Evolutionary conservation across 108 stramenopile species (phyloP).

Genomic region (Skeletonema grethae): DNA sequence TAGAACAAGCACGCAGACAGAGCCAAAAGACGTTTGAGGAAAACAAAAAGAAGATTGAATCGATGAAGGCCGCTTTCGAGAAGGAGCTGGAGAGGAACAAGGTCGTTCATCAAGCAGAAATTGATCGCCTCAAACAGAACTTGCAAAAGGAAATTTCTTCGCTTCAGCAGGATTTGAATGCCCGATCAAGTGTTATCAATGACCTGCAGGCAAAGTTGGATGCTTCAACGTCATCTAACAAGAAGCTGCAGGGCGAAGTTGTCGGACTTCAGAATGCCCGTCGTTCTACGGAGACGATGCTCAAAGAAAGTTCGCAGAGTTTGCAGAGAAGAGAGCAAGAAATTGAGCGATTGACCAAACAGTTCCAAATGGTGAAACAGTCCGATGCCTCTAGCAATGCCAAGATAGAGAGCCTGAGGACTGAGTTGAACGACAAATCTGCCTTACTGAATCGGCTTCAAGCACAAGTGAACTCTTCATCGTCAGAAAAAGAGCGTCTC

Average conservation of each 20-base stretch:
- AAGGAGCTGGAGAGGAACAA: slow-evolving; percentile 16
- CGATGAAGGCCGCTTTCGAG: slow-evolving; percentile 15
- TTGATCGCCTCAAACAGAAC: slow-evolving; percentile 18
- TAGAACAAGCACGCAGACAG: slow-evolving; percentile 14
- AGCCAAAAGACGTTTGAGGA: slow-evolving; percentile 33
- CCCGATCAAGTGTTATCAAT: slow-evolving; percentile 20
- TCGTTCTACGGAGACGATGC: slow-evolving; percentile 19
- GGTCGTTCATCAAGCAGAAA: slow-evolving; percentile 20
- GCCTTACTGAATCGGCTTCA: slow-evolving; percentile 20
- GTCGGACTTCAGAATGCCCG: slow-evolving; percentile 26
- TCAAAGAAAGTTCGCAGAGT: slow-evolving; percentile 22
- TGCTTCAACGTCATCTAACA: slow-evolving; percentile 26
- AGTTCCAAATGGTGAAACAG: slow-evolving; percentile 10
- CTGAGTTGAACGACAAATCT: slow-evolving; percentile 26
- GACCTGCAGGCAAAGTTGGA: slow-evolving; percentile 28
- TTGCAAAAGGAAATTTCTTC: slow-evolving; percentile 26
- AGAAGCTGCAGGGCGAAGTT: slow-evolving; percentile 20
- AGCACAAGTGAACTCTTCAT: slow-evolving; percentile 12
- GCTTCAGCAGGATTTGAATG: slow-evolving; percentile 28
- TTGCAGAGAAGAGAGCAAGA: slow-evolving; percentile 22
- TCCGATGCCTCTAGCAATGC: slow-evolving; percentile 16
- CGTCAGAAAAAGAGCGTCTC: slow-evolving; percentile 24
- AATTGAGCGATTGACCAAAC: slow-evolving; percentile 30
- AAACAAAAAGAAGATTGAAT: slow-evolving; percentile 25
- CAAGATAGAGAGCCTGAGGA: slow-evolving; percentile 18